These are phyloP conservation scores for Sanghuangporus weigelae DNA, from an alignment of 1,284 basidiomycete genomes.

Conservation along the genomic window DNA sequence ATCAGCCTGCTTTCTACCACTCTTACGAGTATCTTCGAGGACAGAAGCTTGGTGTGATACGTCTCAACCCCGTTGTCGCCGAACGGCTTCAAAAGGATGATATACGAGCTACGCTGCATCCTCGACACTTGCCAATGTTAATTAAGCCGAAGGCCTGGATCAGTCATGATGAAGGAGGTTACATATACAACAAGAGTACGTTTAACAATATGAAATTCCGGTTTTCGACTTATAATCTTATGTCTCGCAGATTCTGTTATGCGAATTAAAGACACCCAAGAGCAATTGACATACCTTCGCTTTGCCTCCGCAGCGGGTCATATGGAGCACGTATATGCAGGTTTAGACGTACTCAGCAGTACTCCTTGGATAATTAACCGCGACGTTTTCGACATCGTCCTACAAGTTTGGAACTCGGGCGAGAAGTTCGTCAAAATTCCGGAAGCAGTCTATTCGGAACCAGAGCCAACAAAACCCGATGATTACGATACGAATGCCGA, in stretches of 20 bases:
- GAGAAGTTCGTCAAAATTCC: conserved; percentile 75
- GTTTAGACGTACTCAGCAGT: conserved; percentile 85
- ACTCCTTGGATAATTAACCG: conserved; percentile 93
- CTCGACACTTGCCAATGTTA: conserved; percentile 95
- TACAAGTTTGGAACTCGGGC: conserved; percentile 82
- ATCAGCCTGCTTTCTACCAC: conserved; percentile 90
- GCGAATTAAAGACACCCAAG: conserved; percentile 90
- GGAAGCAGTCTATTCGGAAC: conserved; percentile 51
- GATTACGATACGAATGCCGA: conserved; percentile 65
- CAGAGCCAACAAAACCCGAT: conserved; percentile 62
- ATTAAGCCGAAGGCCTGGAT: conserved; percentile 90
- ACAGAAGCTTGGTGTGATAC: conserved; percentile 87
- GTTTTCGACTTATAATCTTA: background rate
- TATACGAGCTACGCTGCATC: conserved; percentile 77
- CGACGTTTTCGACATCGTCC: conserved; percentile 66
- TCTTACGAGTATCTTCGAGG: conserved; percentile 93
- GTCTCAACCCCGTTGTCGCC: conserved; percentile 78
- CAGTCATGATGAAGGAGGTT: conserved; percentile 76
- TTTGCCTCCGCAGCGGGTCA: conserved; percentile 73
- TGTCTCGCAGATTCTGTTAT: conserved; percentile 58
- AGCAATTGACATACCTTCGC: conserved; percentile 80
- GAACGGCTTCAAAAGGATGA: conserved; percentile 77
- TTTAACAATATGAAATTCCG: background rate
- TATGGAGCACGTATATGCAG: conserved; percentile 83
- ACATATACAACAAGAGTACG: conserved; percentile 71